These are phyloP conservation scores for Endocalyx cinctus DNA, from an alignment of 2,329 filamentous ascomycete genomes.

Conservation along the genomic window DNA sequence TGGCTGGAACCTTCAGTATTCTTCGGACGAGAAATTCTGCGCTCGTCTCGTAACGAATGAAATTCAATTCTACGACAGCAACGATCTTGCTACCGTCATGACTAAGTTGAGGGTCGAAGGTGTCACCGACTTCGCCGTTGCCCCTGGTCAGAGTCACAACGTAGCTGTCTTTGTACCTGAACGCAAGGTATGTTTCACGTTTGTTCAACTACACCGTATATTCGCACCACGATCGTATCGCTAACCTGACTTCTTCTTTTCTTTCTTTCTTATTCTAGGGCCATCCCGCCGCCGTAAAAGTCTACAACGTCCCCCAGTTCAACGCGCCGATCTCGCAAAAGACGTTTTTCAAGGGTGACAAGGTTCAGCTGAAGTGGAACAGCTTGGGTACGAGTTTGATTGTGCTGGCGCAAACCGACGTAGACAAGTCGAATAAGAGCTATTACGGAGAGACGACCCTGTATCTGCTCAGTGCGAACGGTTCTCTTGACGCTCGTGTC, in stretches of 20 bases:
- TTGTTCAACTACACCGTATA: neutral
- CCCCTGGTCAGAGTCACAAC: conserved; percentile 83
- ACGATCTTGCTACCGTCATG: conserved; percentile 82
- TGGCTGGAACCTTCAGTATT: conserved; percentile 97
- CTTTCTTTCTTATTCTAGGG: conserved; percentile 56
- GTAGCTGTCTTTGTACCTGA: conserved; percentile 94
- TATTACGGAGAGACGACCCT: conserved; percentile 99
- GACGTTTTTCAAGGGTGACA: conserved; percentile 99
- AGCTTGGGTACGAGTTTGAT: conserved; percentile 83
- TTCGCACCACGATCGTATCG: neutral
- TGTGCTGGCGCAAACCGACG: conserved; percentile 94
- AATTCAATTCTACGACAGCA: conserved; percentile 92
- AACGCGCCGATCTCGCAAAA: conserved; percentile 82
- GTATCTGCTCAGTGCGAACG: conserved; percentile 88
- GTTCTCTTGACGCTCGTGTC: conserved; percentile 87
- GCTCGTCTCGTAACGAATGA: conserved; percentile 94
- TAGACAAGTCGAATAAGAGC: conserved; percentile 97
- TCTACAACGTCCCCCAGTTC: conserved; percentile 91
- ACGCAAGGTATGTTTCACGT: conserved; percentile 65
- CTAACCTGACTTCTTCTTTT: conserved; percentile 9
- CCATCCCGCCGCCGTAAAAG: conserved; percentile 87
- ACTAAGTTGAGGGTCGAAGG: conserved; percentile 94
- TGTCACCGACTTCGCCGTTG: conserved; percentile 81
- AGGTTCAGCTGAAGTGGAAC: conserved; percentile 99
- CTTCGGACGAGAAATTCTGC: conserved; percentile 86